Evolutionary conservation across 2,329 filamentous ascomycete species (phyloP).

Genomic region (Exserohilum turcica): DNA sequence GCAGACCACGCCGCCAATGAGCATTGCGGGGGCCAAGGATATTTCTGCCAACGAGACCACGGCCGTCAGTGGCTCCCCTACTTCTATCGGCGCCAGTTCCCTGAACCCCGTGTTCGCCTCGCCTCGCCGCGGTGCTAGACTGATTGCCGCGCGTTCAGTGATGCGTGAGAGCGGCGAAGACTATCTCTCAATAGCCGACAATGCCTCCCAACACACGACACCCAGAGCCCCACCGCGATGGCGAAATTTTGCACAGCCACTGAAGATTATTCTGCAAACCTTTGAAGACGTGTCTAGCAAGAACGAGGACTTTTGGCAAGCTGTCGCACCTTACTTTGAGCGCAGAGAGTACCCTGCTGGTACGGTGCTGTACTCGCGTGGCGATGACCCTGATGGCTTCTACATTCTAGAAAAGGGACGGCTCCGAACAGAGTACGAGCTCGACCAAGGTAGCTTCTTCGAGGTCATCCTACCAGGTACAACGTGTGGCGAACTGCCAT

Average conservation of each 20-base stretch:
- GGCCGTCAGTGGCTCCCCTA: conserved; percentile 27
- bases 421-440: conserved; percentile 84
- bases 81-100: conserved; percentile 37
- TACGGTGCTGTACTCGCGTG: conserved; percentile 75
- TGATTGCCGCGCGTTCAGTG: conserved; percentile 76
- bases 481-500: conserved; percentile 93
- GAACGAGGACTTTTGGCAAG: conserved; percentile 96
- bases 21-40: conserved; percentile 31
- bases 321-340: conserved; percentile 74
- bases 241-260: conserved; percentile 85
- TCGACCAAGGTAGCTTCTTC: conserved; percentile 85
- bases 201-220: conserved; percentile 5
- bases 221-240: conserved; percentile 62
- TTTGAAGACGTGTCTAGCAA: conserved; percentile 85
- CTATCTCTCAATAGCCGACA: conserved; percentile 21
- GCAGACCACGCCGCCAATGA: conserved; percentile 44
- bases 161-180: conserved; percentile 61
- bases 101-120: conserved; percentile 69
- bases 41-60: conserved; percentile 18
- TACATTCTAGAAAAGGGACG: conserved; percentile 91
- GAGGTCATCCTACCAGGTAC: conserved; percentile 94
- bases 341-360: conserved; percentile 70
- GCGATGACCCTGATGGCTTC: conserved; percentile 78
- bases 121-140: conserved; percentile 77
- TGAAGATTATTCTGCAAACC: conserved; percentile 91